Base-by-base conservation (phyloP, 2,329 filamentous ascomycete species). In the Xylariaceae sp. region DNA sequence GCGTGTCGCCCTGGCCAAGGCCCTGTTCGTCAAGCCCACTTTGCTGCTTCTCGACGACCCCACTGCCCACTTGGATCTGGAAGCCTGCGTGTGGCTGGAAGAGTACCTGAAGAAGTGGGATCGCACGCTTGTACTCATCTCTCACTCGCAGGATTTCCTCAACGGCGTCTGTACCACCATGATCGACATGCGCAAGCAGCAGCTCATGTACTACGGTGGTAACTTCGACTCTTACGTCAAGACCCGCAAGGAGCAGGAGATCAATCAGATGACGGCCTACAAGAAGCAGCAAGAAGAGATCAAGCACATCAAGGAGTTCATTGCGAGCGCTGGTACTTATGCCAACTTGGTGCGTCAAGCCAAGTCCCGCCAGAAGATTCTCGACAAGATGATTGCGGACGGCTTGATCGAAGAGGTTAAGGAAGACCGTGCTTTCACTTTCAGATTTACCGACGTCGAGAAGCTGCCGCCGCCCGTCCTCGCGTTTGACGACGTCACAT, bases 101-200 rank as follows among this genome's bases (percentile, higher is more conserved):
- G 92, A 98, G 71, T 98, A 98, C 70, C 68, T 98, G 57, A 97
- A 97, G 81, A 97, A 96, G 74, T 98, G 92, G 92, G 89, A 97
- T 50, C 87, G 88, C 58, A 98, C 94, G 13, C 78, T 98, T 26
- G 84, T 98, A 50, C 80, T 98, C 48, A 89, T 98, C 42, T 98
- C 92, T 27, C 92, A 98, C 77, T 94, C 86, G 37, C 86, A 89
- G 85, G 94, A 98, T 71, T 98, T 98, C 80, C 69, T 98, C 60
- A 98, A 98, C 75, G 94, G 92, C 68, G 92, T 98, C 59, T 98
- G 92, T 76, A 83, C 83, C 52, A 96, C 71, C 78, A 97, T 98
- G 90, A 88, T 98, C 58, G 94, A 98, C 60, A 97, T 98, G 92
- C 85, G 92, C 57, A 67, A 75, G 63, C 87, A 85, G 71, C 71